Conservation (phyloP, 805 yeast species). For the Spathaspora hagerdaliae region DNA sequence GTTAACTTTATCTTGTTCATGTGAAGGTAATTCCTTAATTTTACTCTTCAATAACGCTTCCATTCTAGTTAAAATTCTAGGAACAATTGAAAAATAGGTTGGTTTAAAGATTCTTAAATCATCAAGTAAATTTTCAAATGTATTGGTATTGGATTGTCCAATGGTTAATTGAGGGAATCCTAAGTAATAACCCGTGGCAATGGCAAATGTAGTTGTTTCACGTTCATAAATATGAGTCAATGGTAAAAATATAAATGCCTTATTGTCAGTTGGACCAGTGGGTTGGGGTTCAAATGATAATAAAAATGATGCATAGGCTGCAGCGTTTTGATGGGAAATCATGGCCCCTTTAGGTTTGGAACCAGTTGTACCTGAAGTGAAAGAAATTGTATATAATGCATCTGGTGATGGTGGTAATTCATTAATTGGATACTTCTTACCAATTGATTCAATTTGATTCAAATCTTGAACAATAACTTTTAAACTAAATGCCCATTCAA, state of each 20-base stretch:
- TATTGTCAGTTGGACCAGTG: conserved; percentile 3
- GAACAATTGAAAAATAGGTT: conserved; percentile 25
- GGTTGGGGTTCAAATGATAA: conserved; percentile 6
- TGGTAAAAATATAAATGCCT: conserved; percentile 25
- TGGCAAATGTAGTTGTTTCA: conserved; percentile 17
- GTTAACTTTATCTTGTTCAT: conserved; percentile 11
- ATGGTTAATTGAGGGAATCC: conserved; percentile 25
- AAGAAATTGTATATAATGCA: conserved; percentile 37
- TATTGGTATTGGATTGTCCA: conserved; percentile 10
- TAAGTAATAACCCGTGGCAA: conserved; percentile 22
- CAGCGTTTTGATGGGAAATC: conserved; percentile 26
- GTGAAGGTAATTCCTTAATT: conserved; percentile 7
- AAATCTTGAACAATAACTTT: conserved; percentile 30
- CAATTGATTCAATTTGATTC: conserved; percentile 24
- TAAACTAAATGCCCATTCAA: conserved; percentile 18
- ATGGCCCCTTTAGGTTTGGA: conserved; percentile 73
- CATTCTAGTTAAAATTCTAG: conserved; percentile 36
- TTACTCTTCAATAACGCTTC: conserved; percentile 19
- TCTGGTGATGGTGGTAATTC: conserved; percentile 29
- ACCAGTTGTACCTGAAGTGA: conserved; percentile 67
- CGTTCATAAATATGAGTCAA: conserved; percentile 37
- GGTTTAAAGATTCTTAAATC: conserved; percentile 28
- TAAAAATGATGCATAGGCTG: conserved; percentile 12
- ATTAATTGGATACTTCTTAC: conserved; percentile 32
- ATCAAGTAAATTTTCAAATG: conserved; percentile 24